phyloP scores from a whole-genome alignment of 2,329 filamentous ascomycete genomes.

The Colletotrichum sidae region DNA sequence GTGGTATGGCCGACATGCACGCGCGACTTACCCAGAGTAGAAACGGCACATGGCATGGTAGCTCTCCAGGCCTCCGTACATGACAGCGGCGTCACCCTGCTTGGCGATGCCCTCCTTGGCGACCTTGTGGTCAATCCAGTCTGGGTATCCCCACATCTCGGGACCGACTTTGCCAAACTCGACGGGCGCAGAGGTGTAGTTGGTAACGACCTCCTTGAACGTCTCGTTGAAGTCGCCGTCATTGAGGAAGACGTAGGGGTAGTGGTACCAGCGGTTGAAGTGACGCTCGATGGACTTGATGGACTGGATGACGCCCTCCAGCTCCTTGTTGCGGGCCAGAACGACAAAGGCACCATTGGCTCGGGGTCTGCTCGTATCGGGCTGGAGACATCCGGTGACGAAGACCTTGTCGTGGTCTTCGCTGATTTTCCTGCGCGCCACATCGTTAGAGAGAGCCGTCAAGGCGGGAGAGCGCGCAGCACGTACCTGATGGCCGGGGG shows the following conservation, averaged over 20 bases:
- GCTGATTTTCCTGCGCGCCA: slow-evolving; percentile 82
- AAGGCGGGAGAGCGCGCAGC: background rate
- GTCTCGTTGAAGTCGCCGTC: slow-evolving; percentile 96
- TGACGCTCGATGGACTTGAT: slow-evolving; percentile 98
- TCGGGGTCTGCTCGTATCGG: slow-evolving; percentile 80
- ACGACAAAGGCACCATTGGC: slow-evolving; percentile 97
- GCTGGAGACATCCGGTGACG: slow-evolving; percentile 86
- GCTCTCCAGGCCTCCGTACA: slow-evolving; percentile 99
- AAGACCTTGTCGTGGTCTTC: slow-evolving; percentile 98
- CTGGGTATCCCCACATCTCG: slow-evolving; percentile 95
- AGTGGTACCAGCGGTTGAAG: slow-evolving; percentile 99
- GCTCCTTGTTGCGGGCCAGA: slow-evolving; percentile 92
- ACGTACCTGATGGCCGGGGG: slow-evolving; percentile 89
- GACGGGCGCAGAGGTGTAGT: slow-evolving; percentile 88
- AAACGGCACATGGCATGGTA: slow-evolving; percentile 99
- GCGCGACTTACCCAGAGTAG: slow-evolving; percentile 82
- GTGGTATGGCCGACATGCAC: background rate
- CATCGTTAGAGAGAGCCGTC: slow-evolving; percentile 11
- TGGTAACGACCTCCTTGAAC: slow-evolving; percentile 88
- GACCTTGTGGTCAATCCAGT: slow-evolving; percentile 94
- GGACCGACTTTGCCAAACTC: slow-evolving; percentile 95
- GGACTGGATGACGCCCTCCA: slow-evolving; percentile 95
- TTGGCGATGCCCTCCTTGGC: slow-evolving; percentile 96
- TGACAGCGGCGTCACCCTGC: slow-evolving; percentile 96
- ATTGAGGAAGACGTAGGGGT: slow-evolving; percentile 98